phyloP scores from a whole-genome alignment of 441 rosid species.

The Syzygium syzygioides region DNA sequence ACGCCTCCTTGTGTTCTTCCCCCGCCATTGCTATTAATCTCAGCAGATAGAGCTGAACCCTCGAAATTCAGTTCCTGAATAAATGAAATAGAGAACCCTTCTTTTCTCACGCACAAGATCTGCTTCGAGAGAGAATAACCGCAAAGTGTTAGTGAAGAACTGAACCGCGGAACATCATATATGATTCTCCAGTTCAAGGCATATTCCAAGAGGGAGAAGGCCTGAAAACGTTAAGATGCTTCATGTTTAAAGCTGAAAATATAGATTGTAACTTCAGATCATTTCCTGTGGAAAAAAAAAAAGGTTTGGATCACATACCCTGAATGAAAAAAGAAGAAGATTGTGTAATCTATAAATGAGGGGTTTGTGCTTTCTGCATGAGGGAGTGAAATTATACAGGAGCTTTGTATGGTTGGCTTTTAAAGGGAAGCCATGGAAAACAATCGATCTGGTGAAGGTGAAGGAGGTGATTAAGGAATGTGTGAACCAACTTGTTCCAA shows the following conservation, averaged over 20 bases:
- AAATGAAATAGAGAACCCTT: not conserved
- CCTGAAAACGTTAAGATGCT: not conserved
- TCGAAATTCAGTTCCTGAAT: not conserved
- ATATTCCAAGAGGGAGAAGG: not conserved
- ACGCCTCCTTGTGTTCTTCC: conserved; percentile 26
- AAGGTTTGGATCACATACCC: not conserved
- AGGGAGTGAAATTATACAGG: not conserved
- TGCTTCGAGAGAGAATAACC: not conserved
- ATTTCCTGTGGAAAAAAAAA: not conserved
- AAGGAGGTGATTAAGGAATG: not conserved
- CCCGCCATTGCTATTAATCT: conserved; percentile 11
- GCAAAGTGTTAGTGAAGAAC: not conserved
- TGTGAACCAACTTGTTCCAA: not conserved
- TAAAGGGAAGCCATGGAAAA: not conserved
- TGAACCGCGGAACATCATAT: not conserved
- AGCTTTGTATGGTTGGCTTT: not conserved
- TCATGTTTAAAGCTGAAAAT: not conserved
- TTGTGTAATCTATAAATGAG: not conserved
- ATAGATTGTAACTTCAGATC: not conserved
- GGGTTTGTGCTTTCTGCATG: not conserved
- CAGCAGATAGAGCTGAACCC: not conserved
- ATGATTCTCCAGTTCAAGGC: not conserved
- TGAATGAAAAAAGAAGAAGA: not conserved
- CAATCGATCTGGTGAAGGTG: not conserved
- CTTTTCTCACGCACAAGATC: not conserved